Conservation (phyloP, 2,329 filamentous ascomycete genomes). For the Pochonia chlamydosporia region DNA sequence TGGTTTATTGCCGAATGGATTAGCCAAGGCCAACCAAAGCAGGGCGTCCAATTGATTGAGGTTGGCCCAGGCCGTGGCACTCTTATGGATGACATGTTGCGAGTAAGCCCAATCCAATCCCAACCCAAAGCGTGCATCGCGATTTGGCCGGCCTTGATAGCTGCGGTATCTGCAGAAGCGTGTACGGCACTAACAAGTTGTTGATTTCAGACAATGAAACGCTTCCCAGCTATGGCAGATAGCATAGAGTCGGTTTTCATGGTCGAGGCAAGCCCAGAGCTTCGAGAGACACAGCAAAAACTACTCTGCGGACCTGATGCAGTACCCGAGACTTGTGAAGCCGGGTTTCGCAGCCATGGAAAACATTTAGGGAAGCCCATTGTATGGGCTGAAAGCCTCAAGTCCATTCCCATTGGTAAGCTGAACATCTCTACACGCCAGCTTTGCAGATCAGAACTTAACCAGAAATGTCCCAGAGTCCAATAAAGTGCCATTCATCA, state of each 20-base stretch:
- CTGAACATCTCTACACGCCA: background rate
- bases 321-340: constrained; percentile 61
- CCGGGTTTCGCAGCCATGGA: constrained; percentile 67
- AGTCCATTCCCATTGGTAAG: constrained; percentile 68
- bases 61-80: constrained; percentile 92
- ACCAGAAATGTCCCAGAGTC: constrained; percentile 37
- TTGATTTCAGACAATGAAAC: constrained; percentile 63
- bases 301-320: constrained; percentile 72
- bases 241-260: constrained; percentile 86
- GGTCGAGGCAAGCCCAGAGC: constrained; percentile 82
- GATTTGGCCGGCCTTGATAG: too few relatives aligned
- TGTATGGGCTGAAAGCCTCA: constrained; percentile 85
- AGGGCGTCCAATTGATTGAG: constrained; percentile 84
- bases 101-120: constrained; percentile 50
- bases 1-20: constrained; percentile 98
- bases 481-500: constrained; percentile 78
- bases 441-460: background rate
- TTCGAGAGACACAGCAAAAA: constrained; percentile 72
- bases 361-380: constrained; percentile 72
- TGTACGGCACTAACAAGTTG: constrained; percentile 3
- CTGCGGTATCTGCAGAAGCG: too few relatives aligned
- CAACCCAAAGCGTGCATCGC: too few relatives aligned
- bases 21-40: constrained; percentile 68
- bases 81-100: constrained; percentile 91
- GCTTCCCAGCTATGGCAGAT: constrained; percentile 71